Evolutionary conservation across 225 moss, liverwort and hornwort genomes (phyloP).

Genomic region (Pseudisothecium myosuroides): DNA sequence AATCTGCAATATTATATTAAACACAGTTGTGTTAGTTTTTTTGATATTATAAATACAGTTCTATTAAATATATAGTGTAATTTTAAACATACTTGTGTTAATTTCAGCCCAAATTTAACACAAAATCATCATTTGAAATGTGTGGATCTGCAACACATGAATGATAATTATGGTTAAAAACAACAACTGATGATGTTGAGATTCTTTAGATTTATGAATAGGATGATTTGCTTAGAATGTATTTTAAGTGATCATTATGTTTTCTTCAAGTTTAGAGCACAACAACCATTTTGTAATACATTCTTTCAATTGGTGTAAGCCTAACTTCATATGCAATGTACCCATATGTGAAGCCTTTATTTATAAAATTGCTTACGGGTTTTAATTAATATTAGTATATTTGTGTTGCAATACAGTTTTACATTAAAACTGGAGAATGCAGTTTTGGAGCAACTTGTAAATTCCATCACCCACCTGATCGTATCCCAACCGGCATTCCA

Average conservation of each 20-base stretch:
- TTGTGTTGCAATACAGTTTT: slow-evolving; percentile 31
- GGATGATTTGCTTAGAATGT: no score
- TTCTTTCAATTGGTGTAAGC: neutral
- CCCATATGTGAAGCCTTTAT: no score
- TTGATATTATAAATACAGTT: no score
- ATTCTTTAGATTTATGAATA: neutral
- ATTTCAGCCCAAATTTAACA: accelerated
- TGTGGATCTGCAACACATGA: neutral
- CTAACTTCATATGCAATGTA: neutral
- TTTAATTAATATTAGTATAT: neutral
- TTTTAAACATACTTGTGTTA: neutral
- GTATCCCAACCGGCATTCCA: slow-evolving; percentile 33
- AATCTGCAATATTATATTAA: accelerated
- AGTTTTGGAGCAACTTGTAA: slow-evolving; percentile 85
- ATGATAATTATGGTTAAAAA: neutral
- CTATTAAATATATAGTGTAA: no score
- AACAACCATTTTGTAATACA: neutral
- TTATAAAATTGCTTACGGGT: neutral
- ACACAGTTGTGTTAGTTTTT: neutral
- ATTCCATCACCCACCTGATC: slow-evolving; percentile 78
- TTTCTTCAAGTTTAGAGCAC: neutral
- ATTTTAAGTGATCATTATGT: no score
- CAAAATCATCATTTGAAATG: neutral
- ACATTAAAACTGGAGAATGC: slow-evolving; percentile 85
- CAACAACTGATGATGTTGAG: neutral